Base-by-base conservation (phyloP, 2,329 filamentous ascomycete species). In the Leptographium procerum region DNA sequence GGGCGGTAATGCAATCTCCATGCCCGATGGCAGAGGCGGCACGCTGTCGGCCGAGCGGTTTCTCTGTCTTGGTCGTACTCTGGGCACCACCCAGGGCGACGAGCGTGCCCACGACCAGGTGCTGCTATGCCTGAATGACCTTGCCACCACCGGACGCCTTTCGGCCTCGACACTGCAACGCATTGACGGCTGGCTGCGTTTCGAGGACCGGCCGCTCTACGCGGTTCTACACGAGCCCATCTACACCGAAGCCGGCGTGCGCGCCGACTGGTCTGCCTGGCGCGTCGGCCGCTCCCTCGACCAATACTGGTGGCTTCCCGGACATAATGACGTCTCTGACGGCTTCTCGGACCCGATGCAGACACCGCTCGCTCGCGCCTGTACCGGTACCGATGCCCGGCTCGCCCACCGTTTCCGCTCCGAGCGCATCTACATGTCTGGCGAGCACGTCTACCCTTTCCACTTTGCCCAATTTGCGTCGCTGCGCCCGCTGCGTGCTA, bases 371-470 rank as follows among this genome's bases (percentile, higher is more conserved):
- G 58, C 9, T 6, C 4, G 52, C 8, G 50, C 33, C 16, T 36
- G 36, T 22, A 11, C 6, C 14, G 22, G 7, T 14, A 24, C 11
- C 7, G 47, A 56, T 28, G 16, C 1, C 29, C 22, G 2, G 22
- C 55, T 57, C 10, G n/a, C 19, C 14, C 14, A 2, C 6, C 55
- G 31, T 9, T 43, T 52, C 24, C 13, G 10, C 19, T 2, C 14
- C 4, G 28, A 43, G 52, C 57, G 19, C 19, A 53, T 66, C 28
- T 64, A 65, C 60, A 57, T 66, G 40, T 62, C 61, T 1, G 65
- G 61, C 33, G 66, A 67, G 61, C 64, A 65, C 57, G 56, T 67
- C 24, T 65, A 61, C 57, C 62, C 28, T 4, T 64, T 62, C 57
- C 62, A 65, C 61, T 65, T 61, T 43, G 56, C 61, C 11, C 56